These are phyloP conservation scores for Fraxinus nigra DNA, from an alignment of 305 asterid genomes.

Conservation along the genomic window DNA sequence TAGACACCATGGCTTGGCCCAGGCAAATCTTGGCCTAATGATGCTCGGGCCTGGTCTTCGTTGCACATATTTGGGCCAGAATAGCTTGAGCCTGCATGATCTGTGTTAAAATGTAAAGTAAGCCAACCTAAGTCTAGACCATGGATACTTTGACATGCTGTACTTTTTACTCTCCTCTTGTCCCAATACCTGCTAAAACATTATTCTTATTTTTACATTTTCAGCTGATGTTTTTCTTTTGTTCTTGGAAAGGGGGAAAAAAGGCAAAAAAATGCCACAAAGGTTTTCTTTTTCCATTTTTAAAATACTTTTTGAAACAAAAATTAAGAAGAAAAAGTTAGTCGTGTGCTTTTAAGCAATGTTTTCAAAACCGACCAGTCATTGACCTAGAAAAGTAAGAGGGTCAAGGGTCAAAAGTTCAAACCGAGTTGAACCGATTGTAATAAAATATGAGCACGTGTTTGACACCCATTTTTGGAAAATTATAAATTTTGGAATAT, in stretches of 20 bases:
- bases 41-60: not conserved
- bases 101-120: conserved; percentile 9
- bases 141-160: not conserved
- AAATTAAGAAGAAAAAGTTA: not conserved
- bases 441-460: no score
- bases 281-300: not conserved
- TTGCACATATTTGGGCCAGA: not conserved
- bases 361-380: no score
- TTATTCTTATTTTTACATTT: not conserved
- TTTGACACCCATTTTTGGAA: no score
- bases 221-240: not conserved
- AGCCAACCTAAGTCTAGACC: not conserved
- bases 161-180: not conserved
- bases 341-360: not conserved
- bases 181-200: not conserved
- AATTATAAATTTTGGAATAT: no score
- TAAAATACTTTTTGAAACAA: not conserved
- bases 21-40: not conserved
- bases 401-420: no score
- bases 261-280: not conserved
- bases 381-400: no score
- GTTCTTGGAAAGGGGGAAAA: not conserved
- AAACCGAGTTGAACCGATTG: no score
- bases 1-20: not conserved
- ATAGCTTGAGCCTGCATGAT: not conserved